phyloP scores from a whole-genome alignment of 805 yeast species.

The Metahyphopichia silvanorum region DNA sequence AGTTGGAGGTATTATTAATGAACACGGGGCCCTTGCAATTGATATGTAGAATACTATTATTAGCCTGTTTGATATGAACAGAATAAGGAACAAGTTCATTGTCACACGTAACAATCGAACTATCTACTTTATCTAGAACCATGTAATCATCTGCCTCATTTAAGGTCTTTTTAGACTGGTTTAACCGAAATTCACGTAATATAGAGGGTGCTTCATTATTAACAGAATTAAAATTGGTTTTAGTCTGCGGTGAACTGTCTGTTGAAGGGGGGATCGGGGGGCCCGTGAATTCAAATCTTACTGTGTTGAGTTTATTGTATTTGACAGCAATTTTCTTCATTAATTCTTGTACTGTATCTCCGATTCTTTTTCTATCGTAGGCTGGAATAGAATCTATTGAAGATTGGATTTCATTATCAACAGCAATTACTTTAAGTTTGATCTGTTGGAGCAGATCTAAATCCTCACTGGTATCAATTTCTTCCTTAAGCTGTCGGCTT shows the following conservation, averaged over 20 bases:
- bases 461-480: conserved; percentile 7
- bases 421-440: conserved; percentile 5
- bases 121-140: conserved; percentile 10
- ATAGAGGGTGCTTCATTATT: no score
- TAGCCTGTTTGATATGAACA: conserved; percentile 18
- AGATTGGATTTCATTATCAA: conserved; percentile 8
- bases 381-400: conserved; percentile 2
- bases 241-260: background rate
- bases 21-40: conserved; percentile 28
- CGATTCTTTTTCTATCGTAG: conserved; percentile 21
- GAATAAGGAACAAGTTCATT: conserved; percentile 11
- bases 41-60: conserved; percentile 12
- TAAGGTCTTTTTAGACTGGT: no score
- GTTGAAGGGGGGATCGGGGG: conserved; percentile 18
- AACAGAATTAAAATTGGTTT: background rate
- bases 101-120: conserved; percentile 3
- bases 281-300: conserved; percentile 25
- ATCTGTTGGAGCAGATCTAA: conserved; percentile 2
- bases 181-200: no score
- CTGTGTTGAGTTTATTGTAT: conserved; percentile 9
- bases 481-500: no score
- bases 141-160: conserved; percentile 7
- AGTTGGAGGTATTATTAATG: conserved; percentile 16
- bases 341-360: conserved; percentile 13
- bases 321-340: conserved; percentile 19